phyloP scores from a whole-genome alignment of 2,329 filamentous ascomycete genomes.

The Nemania serpens region DNA sequence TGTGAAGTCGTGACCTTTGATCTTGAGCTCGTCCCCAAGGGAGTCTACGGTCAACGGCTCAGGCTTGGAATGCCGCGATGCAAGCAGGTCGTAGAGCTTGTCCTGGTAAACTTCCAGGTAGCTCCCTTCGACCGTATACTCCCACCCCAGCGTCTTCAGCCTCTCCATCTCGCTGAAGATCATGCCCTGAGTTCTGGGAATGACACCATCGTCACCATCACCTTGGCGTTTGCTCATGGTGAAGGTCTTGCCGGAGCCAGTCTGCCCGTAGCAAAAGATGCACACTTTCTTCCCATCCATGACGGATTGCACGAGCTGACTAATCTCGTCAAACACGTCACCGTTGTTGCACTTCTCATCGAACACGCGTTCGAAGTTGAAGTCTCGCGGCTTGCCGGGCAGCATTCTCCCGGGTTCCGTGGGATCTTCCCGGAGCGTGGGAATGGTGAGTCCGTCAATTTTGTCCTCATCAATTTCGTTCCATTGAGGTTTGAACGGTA shows the following conservation, averaged over 20 bases:
- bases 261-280: conserved; percentile 98
- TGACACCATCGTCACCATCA: conserved; percentile 84
- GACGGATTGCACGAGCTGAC: conserved; percentile 93
- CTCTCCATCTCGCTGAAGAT: conserved; percentile 88
- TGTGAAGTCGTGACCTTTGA: conserved; percentile 41
- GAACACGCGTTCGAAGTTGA: conserved; percentile 94
- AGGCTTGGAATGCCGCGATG: conserved; percentile 70
- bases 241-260: conserved; percentile 93
- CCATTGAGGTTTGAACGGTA: conserved; percentile 75
- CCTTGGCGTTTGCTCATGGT: conserved; percentile 71
- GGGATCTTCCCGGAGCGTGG: conserved; percentile 81
- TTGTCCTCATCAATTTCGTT: conserved; percentile 71
- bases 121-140: conserved; percentile 89
- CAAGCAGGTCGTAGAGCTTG: conserved; percentile 86
- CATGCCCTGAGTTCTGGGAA: conserved; percentile 88
- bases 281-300: conserved; percentile 98
- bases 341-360: conserved; percentile 75
- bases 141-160: conserved; percentile 90
- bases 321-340: conserved; percentile 94
- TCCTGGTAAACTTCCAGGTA: conserved; percentile 99
- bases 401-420: conserved; percentile 66
- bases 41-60: conserved; percentile 54
- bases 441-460: conserved; percentile 82
- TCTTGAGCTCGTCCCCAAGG: conserved; percentile 39
- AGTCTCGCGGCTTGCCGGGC: conserved; percentile 78